Evolutionary conservation across 495 filamentous ascomycete genomes (phyloP), one percentile per base, ranked within the genome.

Genomic region (Chlorociboria aeruginascens): DNA sequence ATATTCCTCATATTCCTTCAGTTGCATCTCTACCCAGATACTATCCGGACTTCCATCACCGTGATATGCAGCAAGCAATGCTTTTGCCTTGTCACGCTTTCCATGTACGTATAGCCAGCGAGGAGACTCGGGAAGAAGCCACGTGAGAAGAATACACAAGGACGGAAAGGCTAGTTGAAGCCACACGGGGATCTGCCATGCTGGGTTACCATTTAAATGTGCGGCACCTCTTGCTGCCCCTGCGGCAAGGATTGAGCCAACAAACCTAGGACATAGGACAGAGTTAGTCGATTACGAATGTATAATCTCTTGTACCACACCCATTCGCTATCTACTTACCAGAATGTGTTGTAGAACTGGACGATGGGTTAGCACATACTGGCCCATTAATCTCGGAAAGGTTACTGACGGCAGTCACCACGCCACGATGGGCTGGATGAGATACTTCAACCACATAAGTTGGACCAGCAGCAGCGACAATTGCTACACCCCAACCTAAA

Each of bases 381-480:
- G 4, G 1, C 4, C 20, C 20, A 25, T 25, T 25, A 25, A 25
- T 4, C 20, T 25, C 1, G 4, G 2, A 4, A 25, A 4, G 20
- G 20, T 2, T 25, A 25, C 20, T 25, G 20, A 25, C 20, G 20
- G 69, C 79, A n/a, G 76, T 77, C 32, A 88, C 62, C 11, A 78
- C 73, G 7, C 81, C 82, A 47, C 84, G 77, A 57, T 77, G 83
- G 8, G 74, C 73, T 2, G 85, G 83, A 51, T 87, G 83, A 8
- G 80, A 74, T 56, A 86, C 78, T 61, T 89, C 85, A 1, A 78
- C 76, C 32, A 85, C 79, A 52, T 86, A 88, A 8, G 77, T 72
- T 0, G 85, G 85, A 0, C 79, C 83, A 8, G 83, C 83, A n/a
- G 80, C 73, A 37, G 75, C 71, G 36, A 72, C 70, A 31, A 85